Percentiles rank a stretch among this genome's conserved stretches.
Evolutionary conservation across 768 basidiomycete genomes (phyloP).

Genomic region (Gloeopeniophorella convolvens): DNA sequence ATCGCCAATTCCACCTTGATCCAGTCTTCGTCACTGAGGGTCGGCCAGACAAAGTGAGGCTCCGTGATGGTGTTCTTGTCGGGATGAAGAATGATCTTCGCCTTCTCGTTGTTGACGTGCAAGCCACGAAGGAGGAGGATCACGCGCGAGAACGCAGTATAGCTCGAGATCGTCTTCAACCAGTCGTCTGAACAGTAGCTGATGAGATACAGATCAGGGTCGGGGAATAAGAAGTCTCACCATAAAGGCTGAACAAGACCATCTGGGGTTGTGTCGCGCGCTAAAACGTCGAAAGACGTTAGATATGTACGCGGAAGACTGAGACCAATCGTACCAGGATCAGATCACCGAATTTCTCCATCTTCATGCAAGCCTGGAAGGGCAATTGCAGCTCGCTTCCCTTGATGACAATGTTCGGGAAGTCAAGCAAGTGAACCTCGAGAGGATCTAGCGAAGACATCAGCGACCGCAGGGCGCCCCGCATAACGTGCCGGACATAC

Average conservation of each 20-base stretch:
- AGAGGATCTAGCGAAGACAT: conserved; percentile 57
- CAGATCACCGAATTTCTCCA: conserved; percentile 99
- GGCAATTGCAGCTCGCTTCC: conserved; percentile 96
- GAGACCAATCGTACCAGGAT: conserved; percentile 53
- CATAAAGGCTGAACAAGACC: conserved; percentile 97
- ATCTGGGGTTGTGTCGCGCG: conserved; percentile 98
- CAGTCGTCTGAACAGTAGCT: conserved; percentile 69
- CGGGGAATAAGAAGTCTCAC: conserved; percentile 30
- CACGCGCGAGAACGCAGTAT: conserved; percentile 97
- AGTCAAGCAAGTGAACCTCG: conserved; percentile 97
- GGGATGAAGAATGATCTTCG: conserved; percentile 95
- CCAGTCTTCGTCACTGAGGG: conserved; percentile 91
- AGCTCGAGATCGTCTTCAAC: conserved; percentile 98
- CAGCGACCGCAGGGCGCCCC: conserved; percentile 4
- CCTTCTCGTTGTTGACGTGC: conserved; percentile 99
- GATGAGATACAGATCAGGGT: conserved; percentile 9
- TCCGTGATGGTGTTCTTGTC: conserved; percentile 97
- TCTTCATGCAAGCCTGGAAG: conserved; percentile 99
- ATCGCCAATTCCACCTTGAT: conserved; percentile 98
- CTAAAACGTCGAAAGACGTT: conserved; percentile 31
- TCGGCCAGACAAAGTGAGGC: conserved; percentile 97
- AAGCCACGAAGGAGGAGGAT: conserved; percentile 95
- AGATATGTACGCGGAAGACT: neutral
- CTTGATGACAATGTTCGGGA: conserved; percentile 99
- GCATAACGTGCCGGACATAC: conserved; percentile 33